These are phyloP conservation scores for Inonotus obliquus DNA, from an alignment of 1,284 basidiomycete species.

Conservation along the genomic window DNA sequence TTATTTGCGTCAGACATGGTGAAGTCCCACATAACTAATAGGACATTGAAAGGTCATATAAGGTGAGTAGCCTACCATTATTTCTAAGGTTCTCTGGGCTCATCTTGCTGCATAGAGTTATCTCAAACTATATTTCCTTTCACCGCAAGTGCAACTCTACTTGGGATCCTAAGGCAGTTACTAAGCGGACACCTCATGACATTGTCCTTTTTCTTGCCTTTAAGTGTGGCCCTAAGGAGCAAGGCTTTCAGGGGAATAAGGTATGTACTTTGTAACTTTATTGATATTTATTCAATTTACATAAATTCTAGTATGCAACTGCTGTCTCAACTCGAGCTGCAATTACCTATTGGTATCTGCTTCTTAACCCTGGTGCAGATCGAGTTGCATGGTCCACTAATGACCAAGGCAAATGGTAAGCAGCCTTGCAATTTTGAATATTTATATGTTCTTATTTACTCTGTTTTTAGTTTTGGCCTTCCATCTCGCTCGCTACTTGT, in stretches of 20 bases:
- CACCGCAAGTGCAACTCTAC: background rate
- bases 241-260: constrained; percentile 19
- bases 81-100: background rate
- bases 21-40: background rate
- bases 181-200: constrained; percentile 15
- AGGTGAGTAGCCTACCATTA: background rate
- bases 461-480: no score
- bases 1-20: constrained; percentile 2
- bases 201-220: constrained; percentile 16
- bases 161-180: constrained; percentile 15
- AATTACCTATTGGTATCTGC: constrained; percentile 21
- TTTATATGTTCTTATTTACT: no score
- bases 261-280: constrained; percentile 2
- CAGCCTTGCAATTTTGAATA: no score
- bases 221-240: constrained; percentile 16
- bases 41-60: constrained; percentile 5
- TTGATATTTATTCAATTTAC: background rate
- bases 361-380: constrained; percentile 19
- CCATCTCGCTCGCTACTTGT: no score
- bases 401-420: background rate
- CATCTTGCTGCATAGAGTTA: constrained; percentile 8
- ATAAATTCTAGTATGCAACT: constrained; percentile 20
- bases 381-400: constrained; percentile 21
- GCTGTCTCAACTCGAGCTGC: constrained; percentile 25
- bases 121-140: constrained; percentile 10